phyloP scores from a whole-genome alignment of 805 yeast genomes.

The Limtongia smithiae region DNA sequence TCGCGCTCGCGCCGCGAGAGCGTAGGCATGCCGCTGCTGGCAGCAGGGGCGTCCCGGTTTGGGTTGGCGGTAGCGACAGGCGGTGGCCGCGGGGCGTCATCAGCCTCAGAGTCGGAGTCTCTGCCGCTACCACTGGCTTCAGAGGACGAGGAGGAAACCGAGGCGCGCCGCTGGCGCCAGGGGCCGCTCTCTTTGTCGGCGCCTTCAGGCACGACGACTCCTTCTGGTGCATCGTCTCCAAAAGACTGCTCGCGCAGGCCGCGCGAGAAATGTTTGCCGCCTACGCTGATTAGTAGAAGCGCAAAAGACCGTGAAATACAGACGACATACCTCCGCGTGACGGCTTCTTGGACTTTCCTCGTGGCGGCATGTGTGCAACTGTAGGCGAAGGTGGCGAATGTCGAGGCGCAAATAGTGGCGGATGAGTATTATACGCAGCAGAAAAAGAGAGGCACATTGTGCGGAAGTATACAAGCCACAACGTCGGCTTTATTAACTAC shows the following conservation, averaged over 20 bases:
- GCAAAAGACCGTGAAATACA: not conserved
- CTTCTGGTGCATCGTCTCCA: constrained; percentile 5
- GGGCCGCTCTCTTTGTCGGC: constrained; percentile 1
- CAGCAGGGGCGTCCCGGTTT: constrained; percentile 5
- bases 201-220: constrained; percentile 10
- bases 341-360: constrained; percentile 26
- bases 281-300: constrained; percentile 1
- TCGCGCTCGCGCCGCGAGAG: constrained; percentile 27
- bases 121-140: not conserved
- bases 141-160: not conserved
- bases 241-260: constrained; percentile 12
- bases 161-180: constrained; percentile 4
- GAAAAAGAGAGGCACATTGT: too few species aligned
- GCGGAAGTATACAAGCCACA: too few species aligned
- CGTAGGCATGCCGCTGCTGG: constrained; percentile 8
- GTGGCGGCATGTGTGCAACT: constrained; percentile 19
- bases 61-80: constrained; percentile 24
- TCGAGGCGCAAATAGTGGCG: too few species aligned
- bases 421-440: too few species aligned
- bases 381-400: too few species aligned
- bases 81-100: constrained; percentile 4
- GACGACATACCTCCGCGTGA: constrained; percentile 20
- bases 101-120: constrained; percentile 7
- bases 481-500: too few species aligned
- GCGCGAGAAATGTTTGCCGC: constrained; percentile 27